Conservation (phyloP, 192 early-diverging fungal genomes). For the Funneliformis mosseae region DNA sequence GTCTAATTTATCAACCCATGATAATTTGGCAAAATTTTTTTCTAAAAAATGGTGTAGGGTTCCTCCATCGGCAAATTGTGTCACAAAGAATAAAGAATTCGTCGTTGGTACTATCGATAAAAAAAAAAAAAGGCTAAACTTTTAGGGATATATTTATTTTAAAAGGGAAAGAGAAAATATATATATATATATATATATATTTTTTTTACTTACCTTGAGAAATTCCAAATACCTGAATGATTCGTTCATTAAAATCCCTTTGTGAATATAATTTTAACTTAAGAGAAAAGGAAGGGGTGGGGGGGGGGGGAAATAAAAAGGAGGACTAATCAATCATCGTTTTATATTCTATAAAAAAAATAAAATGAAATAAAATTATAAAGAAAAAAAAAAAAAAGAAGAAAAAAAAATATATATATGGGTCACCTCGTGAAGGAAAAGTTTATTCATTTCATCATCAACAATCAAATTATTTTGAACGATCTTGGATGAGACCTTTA, state of each 20-base stretch:
- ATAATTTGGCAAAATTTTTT: background rate
- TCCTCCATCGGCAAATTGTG: background rate
- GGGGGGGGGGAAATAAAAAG: background rate
- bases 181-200: background rate
- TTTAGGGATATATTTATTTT: background rate
- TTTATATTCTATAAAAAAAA: too few species aligned
- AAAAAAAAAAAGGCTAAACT: background rate
- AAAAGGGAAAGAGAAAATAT: background rate
- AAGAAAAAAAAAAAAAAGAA: background rate
- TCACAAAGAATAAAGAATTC: background rate
- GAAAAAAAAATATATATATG: too few species aligned
- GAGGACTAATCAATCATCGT: background rate
- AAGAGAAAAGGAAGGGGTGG: background rate
- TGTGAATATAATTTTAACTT: background rate
- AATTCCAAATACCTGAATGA: background rate
- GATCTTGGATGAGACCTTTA: background rate
- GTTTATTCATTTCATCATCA: background rate
- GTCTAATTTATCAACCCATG: background rate
- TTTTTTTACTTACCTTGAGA: background rate
- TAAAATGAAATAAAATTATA: too few species aligned
- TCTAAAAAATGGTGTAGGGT: background rate
- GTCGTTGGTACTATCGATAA: background rate
- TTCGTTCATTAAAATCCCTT: background rate
- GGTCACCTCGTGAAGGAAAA: background rate
- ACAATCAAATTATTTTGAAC: background rate